Conservation (phyloP, 1,284 basidiomycete genomes). For the Cutaneotrichosporon spelunceum region DNA sequence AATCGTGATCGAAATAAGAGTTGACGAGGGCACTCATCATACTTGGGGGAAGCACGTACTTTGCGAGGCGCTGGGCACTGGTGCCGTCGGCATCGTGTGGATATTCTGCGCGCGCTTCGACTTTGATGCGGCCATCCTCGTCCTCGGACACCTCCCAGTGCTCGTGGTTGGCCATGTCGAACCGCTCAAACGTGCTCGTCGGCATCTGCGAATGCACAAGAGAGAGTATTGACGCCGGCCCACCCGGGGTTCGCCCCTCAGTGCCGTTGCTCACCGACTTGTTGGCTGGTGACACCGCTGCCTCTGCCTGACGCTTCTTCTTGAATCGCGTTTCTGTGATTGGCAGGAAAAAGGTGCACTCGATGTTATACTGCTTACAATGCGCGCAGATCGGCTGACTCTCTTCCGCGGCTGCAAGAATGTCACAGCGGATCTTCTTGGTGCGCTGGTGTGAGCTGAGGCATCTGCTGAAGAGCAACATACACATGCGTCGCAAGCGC, state of each 20-base stretch:
- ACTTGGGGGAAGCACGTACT: constrained; percentile 59
- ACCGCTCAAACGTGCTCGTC: constrained; percentile 74
- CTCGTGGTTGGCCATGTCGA: constrained; percentile 79
- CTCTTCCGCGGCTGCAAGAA: constrained; percentile 30
- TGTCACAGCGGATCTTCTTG: constrained; percentile 74
- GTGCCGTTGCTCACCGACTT: constrained; percentile 12
- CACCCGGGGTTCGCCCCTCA: not conserved
- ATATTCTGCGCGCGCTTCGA: constrained; percentile 60
- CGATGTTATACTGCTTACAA: constrained; percentile 70
- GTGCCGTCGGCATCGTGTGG: constrained; percentile 27
- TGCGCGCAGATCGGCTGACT: constrained; percentile 45
- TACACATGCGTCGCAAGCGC: constrained; percentile 52
- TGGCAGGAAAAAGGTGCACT: constrained; percentile 94
- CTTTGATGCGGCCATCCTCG: constrained; percentile 83
- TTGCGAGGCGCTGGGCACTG: constrained; percentile 27
- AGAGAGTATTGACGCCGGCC: constrained; percentile 61
- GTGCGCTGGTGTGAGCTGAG: constrained; percentile 56
- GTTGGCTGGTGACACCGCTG: not conserved
- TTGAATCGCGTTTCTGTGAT: constrained; percentile 98
- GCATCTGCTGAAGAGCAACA: constrained; percentile 20
- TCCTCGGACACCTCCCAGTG: constrained; percentile 72
- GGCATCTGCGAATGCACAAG: constrained; percentile 84
- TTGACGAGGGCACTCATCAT: constrained; percentile 80
- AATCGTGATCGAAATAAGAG: constrained; percentile 80
- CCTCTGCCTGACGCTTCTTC: constrained; percentile 65